Evolutionary conservation across 345 rosid species (phyloP), one percentile per base, ranked within the genome.

Genomic region (Bruguiera gymnorhiza): DNA sequence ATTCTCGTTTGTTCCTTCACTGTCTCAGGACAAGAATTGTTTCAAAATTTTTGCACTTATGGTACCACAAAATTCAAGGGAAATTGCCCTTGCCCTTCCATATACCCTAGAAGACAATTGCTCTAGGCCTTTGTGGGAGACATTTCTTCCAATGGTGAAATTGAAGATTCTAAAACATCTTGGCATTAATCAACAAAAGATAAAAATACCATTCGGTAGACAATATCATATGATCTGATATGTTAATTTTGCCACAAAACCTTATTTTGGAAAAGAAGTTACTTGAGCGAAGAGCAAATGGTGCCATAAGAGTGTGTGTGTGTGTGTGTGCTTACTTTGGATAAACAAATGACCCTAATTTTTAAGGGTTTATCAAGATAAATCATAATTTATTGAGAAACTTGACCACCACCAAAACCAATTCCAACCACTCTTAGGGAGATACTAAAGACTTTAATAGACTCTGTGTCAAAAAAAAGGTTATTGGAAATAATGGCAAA

Each of bases 51-150:
- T 92, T 76, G 83, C 83, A 71, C 70, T 84, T 48, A 81, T 67
- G 13, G 86, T 23, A 72, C 69, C 76, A 78, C 73, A 79, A 53
- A 75, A 52, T 15, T 80, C 50, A 71, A 88, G 83, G 53, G 88
- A 90, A 66, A 90, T 81, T 8, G 88, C 82, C 89, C 91, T 88
- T 60, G 91, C 89, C 69, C 86, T 81, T 78, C 88, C 96, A 75
- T 70, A 43, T 31, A 87, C 8, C 6, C 82, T 37, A 85, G 82
- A 66, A 90, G 89, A 26, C 50, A 62, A 67, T 73, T 46, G 26
- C 65, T 73, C 3, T 51, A 52, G 18, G 75, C 72, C 65, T 76
- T 76, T 34, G 75, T 64, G 3, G 74, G 77, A 65, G 83, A 68
- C 62, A 43, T 74, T 43, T 80, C 83, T 60, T 69, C 79, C 3